These are phyloP conservation scores for Neurospora crassa DNA, from an alignment of 2,329 filamentous ascomycete genomes.

Conservation along the genomic window DNA sequence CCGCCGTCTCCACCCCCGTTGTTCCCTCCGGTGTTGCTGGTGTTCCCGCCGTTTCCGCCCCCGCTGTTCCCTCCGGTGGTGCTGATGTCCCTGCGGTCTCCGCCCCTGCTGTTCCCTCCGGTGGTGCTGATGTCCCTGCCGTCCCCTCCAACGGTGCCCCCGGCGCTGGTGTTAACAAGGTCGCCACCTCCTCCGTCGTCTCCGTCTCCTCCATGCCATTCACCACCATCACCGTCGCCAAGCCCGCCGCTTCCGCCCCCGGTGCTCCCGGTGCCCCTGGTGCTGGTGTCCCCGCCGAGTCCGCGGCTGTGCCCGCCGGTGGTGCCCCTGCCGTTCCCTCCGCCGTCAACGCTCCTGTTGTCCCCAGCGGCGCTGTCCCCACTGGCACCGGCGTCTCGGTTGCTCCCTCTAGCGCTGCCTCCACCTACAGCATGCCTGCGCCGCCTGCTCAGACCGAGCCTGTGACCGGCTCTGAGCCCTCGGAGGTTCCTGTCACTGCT, in stretches of 20 bases:
- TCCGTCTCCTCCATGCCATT: constrained; percentile 10
- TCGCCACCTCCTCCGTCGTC: constrained; percentile 7
- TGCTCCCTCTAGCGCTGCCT: neutral
- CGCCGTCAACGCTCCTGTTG: constrained; percentile 2
- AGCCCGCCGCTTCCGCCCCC: constrained; percentile 4
- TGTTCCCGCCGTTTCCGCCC: too few species aligned
- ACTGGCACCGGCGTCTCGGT: constrained; percentile 4
- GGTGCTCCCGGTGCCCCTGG: neutral
- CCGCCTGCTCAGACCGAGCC: neutral
- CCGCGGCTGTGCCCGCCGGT: neutral
- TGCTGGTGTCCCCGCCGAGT: neutral
- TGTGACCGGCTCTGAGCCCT: neutral
- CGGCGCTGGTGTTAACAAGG: neutral
- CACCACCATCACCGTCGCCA: constrained; percentile 16
- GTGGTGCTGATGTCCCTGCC: too few species aligned
- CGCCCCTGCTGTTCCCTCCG: too few species aligned
- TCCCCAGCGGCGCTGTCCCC: constrained; percentile 3
- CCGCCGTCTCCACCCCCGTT: neutral
- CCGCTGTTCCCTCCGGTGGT: neutral
- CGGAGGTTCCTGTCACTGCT: constrained; percentile 10
- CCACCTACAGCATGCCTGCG: neutral
- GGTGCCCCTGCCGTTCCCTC: neutral
- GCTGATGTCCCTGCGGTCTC: neutral
- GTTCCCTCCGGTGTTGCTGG: too few species aligned
- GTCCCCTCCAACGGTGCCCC: too few species aligned